Percentiles rank a stretch among this genome's conserved stretches.
These are phyloP conservation scores for Xylogone sp. DNA, from an alignment of 2,329 filamentous ascomycete genomes.

Conservation along the genomic window DNA sequence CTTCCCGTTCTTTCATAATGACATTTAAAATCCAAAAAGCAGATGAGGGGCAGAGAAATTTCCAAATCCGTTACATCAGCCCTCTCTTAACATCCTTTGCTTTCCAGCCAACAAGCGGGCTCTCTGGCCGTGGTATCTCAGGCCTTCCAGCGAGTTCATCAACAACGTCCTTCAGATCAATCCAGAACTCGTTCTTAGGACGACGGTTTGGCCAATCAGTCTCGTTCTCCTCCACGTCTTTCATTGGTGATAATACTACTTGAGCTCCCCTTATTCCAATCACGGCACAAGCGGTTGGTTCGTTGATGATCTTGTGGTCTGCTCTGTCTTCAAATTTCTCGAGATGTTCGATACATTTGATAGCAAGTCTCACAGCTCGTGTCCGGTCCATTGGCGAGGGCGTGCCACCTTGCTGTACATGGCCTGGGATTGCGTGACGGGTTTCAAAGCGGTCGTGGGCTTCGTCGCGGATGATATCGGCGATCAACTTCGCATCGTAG, in stretches of 20 bases:
- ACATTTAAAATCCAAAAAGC: too few species aligned
- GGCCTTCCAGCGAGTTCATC: slow-evolving; percentile 79
- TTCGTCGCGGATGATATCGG: slow-evolving; percentile 93
- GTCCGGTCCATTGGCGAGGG: slow-evolving; percentile 96
- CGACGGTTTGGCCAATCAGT: slow-evolving; percentile 93
- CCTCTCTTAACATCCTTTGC: slow-evolving; percentile 62
- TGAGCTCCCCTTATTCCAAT: slow-evolving; percentile 91
- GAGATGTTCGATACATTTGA: slow-evolving; percentile 90
- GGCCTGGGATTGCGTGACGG: slow-evolving; percentile 84
- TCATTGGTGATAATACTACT: slow-evolving; percentile 83
- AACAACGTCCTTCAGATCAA: slow-evolving; percentile 73
- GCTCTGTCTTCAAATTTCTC: slow-evolving; percentile 69
- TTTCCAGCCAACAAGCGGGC: slow-evolving; percentile 44
- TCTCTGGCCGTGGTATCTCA: slow-evolving; percentile 39
- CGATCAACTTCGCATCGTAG: slow-evolving; percentile 90
- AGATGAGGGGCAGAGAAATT: too few species aligned
- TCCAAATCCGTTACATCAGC: slow-evolving; percentile 17
- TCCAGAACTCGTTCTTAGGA: slow-evolving; percentile 83
- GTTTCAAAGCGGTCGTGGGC: slow-evolving; percentile 89
- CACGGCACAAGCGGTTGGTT: slow-evolving; percentile 71
- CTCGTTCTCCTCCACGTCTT: slow-evolving; percentile 73
- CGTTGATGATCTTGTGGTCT: slow-evolving; percentile 64
- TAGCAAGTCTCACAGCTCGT: slow-evolving; percentile 83
- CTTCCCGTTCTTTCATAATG: too few species aligned
- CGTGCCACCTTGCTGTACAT: slow-evolving; percentile 90